A percentile compares a stretch with the other conserved stretches of the same genome.
These are phyloP conservation scores for Rubroboletus pulcherrimus DNA, from an alignment of 768 basidiomycete species.

Conservation along the genomic window DNA sequence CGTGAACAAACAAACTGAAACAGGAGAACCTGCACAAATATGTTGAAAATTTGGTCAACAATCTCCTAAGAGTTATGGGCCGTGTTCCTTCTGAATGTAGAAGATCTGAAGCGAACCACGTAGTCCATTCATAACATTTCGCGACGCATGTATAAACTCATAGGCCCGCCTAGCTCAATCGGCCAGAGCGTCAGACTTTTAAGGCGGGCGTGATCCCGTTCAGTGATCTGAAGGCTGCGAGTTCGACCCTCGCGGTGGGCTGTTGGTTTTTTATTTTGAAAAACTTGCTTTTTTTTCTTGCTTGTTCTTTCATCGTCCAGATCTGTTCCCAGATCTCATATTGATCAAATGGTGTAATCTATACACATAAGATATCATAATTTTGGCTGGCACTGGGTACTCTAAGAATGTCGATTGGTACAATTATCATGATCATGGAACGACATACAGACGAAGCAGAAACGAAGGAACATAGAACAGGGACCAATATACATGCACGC, in stretches of 20 bases:
- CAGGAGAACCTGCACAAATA: too few species aligned
- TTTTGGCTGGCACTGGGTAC: slow-evolving; percentile 12
- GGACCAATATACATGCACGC: slow-evolving; percentile 8
- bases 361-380: slow-evolving; percentile 11
- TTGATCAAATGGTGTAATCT: background rate
- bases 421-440: slow-evolving; percentile 12
- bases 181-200: slow-evolving; percentile 61
- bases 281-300: background rate
- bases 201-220: slow-evolving; percentile 26
- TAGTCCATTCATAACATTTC: background rate
- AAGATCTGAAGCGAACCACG: background rate
- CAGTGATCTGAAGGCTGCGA: slow-evolving; percentile 74
- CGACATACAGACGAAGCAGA: slow-evolving; percentile 18
- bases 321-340: background rate
- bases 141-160: fast-evolving
- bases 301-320: background rate
- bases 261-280: slow-evolving; percentile 29
- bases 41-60: too few species aligned
- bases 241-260: slow-evolving; percentile 85
- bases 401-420: slow-evolving; percentile 20
- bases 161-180: slow-evolving; percentile 57
- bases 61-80: too few species aligned
- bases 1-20: too few species aligned
- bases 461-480: slow-evolving; percentile 8
- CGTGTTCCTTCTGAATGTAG: too few species aligned